A percentile compares a stretch with the other conserved stretches of the same genome.
Evolutionary conservation across 2,329 filamentous ascomycete species (phyloP).

Genomic region (Paraconiothyrium sp.): DNA sequence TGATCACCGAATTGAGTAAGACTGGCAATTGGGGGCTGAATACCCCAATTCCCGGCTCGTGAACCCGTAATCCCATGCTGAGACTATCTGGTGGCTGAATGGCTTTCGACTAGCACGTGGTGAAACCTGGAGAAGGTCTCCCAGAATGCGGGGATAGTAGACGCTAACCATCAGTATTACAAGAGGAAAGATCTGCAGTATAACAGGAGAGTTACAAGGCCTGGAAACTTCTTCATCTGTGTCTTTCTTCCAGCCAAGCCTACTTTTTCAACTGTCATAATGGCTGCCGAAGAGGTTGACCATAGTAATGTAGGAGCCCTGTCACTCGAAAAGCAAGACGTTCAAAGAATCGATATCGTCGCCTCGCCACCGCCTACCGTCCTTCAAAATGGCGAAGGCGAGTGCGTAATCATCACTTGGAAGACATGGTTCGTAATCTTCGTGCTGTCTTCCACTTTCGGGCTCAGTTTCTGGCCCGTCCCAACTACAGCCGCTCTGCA

Average conservation of each 20-base stretch:
- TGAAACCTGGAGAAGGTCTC: constrained; percentile 7
- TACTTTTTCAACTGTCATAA: constrained; percentile 10
- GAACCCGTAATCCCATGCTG: background rate
- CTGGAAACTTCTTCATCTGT: background rate
- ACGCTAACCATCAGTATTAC: constrained; percentile 5
- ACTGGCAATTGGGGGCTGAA: background rate
- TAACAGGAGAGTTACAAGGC: background rate
- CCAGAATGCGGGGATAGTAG: constrained; percentile 9
- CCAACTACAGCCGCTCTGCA: constrained; percentile 39
- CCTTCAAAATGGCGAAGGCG: constrained; percentile 23
- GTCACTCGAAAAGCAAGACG: constrained; percentile 31
- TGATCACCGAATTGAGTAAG: background rate
- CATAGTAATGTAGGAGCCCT: constrained; percentile 10
- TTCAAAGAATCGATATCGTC: constrained; percentile 30
- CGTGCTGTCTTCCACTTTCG: constrained; percentile 37
- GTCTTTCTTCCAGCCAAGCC: background rate
- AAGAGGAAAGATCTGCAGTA: constrained; percentile 1
- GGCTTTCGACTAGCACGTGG: background rate
- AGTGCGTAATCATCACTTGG: constrained; percentile 30
- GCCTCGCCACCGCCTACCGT: constrained; percentile 14
- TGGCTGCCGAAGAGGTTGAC: constrained; percentile 23
- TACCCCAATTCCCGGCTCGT: background rate
- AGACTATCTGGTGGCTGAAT: background rate
- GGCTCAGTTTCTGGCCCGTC: constrained; percentile 41
- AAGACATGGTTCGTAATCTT: constrained; percentile 43